Evolutionary conservation across 176 grass and related monocot genomes (phyloP).

Genomic region (Leersia perrieri): DNA sequence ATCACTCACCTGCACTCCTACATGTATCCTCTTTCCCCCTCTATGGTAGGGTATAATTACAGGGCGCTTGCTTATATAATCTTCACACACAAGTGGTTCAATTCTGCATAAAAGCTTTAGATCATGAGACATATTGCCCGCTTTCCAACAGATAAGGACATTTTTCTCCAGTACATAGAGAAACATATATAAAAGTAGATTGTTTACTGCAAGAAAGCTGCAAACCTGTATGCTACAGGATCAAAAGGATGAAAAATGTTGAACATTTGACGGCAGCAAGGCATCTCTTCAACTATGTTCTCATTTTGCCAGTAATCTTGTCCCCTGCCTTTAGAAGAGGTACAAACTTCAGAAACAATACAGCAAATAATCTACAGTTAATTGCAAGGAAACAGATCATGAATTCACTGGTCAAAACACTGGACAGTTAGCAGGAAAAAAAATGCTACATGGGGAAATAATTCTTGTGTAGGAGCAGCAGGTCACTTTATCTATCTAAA

Average conservation of each 20-base stretch:
- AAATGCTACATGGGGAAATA: conserved; percentile 10
- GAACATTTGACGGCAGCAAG: conserved; percentile 89
- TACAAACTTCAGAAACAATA: conserved; percentile 36
- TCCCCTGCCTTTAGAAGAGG: conserved; percentile 69
- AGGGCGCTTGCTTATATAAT: conserved; percentile 71
- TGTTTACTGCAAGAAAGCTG: conserved; percentile 15
- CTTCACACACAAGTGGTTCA: conserved; percentile 97
- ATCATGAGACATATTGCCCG: conserved; percentile 56
- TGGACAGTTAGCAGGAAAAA: neutral
- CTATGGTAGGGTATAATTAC: conserved; percentile 94
- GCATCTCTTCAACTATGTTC: conserved; percentile 88
- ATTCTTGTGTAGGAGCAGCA: conserved; percentile 7
- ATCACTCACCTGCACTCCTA: conserved; percentile 74
- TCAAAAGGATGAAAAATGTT: conserved; percentile 99
- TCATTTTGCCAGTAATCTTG: conserved; percentile 88
- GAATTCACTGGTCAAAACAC: neutral
- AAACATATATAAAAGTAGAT: too few species aligned
- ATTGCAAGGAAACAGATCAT: neutral
- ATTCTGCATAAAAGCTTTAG: conserved; percentile 79
- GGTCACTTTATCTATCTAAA: neutral
- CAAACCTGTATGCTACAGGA: conserved; percentile 94
- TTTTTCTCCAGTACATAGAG: conserved; percentile 38
- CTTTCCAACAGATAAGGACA: conserved; percentile 46
- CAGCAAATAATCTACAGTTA: conserved; percentile 13
- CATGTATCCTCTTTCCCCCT: conserved; percentile 94